Base-by-base conservation (phyloP, 2,329 filamentous ascomycete genomes). In the Dothideomycetes sp. region DNA sequence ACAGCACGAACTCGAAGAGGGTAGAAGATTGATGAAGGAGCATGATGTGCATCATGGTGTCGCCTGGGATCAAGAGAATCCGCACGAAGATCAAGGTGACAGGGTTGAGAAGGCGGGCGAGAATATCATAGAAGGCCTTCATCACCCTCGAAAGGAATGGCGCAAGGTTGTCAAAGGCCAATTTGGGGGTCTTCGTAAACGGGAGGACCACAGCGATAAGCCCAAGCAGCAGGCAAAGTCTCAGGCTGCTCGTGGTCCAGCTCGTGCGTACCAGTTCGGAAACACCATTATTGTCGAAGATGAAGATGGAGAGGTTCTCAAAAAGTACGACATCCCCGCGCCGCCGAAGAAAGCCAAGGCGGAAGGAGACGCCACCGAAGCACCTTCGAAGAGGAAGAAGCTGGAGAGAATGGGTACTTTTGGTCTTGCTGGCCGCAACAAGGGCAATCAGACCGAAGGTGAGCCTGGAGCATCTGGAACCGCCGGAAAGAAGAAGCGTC, bases 221-320 rank as follows among this genome's bases (percentile, higher is more conserved):
- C 12, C 38, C 10, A 31, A 52, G 54, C 16, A 32, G 3, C 49
- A 56, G 34, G 51, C 59, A 9, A 58, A 60, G 41, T 47, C 56
- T 4, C 52, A 58, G 32, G 54, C 57, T 19, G 64, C 69, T 29
- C 69, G 74, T 48, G 81, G 82, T 40, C 82, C 84, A 10, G 85
- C 85, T n/a, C 69, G 81, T 35, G 84, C 84, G 4, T 93, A 88
- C 55, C 84, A 88, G 49, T 89, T 86, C 53, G 85, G 85, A 46
- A 88, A 85, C 55, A 88, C 84, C 65, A 85, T 93, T 47, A 89
- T 93, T 55, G 82, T 93, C 12, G 84, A 93, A 62, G 84, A 93
- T 46, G 81, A 84, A 57, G 80, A 88, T 50, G 84, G 84, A 32
- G 85, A 93, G 56, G 85, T 93, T 22, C 74, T 93, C 56, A 88